Evolutionary conservation across 2,329 filamentous ascomycete species (phyloP), one percentile per base, ranked within the genome.

Genomic region (Pyrenochaeta sp.): DNA sequence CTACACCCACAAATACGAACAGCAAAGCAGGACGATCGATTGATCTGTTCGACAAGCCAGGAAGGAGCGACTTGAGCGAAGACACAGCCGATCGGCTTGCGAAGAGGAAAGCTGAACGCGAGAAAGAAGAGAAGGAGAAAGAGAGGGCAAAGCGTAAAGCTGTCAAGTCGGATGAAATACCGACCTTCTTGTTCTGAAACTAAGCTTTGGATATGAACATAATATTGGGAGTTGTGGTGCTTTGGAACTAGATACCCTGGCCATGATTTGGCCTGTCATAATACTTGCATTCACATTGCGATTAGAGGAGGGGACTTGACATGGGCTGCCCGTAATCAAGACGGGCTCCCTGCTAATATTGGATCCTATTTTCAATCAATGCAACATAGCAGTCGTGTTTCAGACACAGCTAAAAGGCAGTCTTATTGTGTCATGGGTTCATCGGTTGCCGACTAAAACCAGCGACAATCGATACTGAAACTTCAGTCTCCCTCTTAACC

Each of bases 121-220:
- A 63, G 52, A 63, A 58, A 23, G 64, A 65, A 1, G 64, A 67
- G 4, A 61, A 64, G 61, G 15, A 68, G 4, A 61, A 68, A 14
- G 59, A 63, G 11, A 59, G 66, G 23, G 65, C 68, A 36, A 69
- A 66, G 48, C 60, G 49, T 39, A 69, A 66, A 39, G 51, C 51
- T 21, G 64, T 66, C 18, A 60, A 59, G 32, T 40, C 71, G n/a
- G 73, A 76, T 42, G 74, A 77, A 49, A 78, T 81, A 50, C 79
- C 79, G 10, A 80, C 77, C 1, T 81, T 81, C 49, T 54, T 80
- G 21, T 71, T 79, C 49, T 81, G 43, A 66, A 3, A 18, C 4
- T n/a, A n/a, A n/a, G n/a, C n/a, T n/a, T n/a, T n/a, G n/a, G n/a
- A n/a, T n/a, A n/a, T n/a, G n/a, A n/a, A n/a, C n/a, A n/a, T n/a